Percentiles rank a stretch among this genome's conserved stretches.
phyloP scores from a whole-genome alignment of 495 filamentous ascomycete species.

The Letharia columbiana region DNA sequence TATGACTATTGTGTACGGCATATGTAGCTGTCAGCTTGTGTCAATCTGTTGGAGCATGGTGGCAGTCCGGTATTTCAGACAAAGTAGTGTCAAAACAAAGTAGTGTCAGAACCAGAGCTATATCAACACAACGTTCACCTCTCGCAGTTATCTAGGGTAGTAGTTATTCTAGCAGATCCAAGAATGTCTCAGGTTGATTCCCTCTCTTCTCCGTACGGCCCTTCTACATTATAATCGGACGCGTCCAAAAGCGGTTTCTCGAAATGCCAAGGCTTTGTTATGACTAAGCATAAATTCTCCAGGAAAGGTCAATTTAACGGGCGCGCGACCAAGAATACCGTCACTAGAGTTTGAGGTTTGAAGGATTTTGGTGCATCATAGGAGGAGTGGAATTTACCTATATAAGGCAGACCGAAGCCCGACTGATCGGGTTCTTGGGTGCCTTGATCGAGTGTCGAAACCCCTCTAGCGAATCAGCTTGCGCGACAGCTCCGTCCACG shows the following conservation, averaged over 20 bases:
- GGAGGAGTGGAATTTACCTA: not conserved
- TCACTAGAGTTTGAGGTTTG: not conserved
- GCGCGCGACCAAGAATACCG: not conserved
- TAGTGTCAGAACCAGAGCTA: not conserved
- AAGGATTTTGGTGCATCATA: not conserved
- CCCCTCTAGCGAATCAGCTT: slow-evolving; percentile 2
- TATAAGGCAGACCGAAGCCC: not conserved
- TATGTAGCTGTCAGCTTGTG: not conserved
- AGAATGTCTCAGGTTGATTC: not conserved
- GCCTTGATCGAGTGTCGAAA: not conserved
- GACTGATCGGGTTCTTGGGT: not conserved
- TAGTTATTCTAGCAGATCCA: not conserved
- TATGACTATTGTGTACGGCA: not conserved
- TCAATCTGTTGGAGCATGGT: not conserved
- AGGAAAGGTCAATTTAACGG: not conserved
- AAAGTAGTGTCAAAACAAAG: no score
- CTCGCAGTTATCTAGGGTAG: not conserved
- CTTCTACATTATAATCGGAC: no score
- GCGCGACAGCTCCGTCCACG: slow-evolving; percentile 12
- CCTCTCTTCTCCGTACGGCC: no score
- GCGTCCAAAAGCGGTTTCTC: not conserved
- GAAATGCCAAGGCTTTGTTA: not conserved
- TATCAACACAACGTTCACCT: not conserved
- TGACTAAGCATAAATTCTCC: slow-evolving; percentile 2
- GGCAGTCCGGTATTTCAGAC: not conserved